These are phyloP conservation scores for Malus orientalis DNA, from an alignment of 306 rosid genomes.

Conservation along the genomic window DNA sequence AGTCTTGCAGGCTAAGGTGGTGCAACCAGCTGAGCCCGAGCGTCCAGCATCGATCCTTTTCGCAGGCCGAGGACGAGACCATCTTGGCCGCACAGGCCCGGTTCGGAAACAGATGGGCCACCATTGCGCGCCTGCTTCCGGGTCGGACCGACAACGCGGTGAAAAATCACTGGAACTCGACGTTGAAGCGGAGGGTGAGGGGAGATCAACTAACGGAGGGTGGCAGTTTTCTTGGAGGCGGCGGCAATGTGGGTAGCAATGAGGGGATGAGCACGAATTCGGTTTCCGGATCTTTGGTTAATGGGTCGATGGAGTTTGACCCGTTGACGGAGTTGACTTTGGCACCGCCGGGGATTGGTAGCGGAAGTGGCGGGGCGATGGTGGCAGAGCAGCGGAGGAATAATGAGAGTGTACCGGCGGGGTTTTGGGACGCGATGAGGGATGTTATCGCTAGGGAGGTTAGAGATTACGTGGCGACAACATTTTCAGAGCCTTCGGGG, in stretches of 20 bases:
- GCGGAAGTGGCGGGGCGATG: neutral
- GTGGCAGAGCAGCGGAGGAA: constrained; percentile 10
- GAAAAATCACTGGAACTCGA: constrained; percentile 97
- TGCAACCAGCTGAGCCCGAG: constrained; percentile 89
- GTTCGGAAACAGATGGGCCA: constrained; percentile 93
- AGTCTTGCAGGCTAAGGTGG: constrained; percentile 92
- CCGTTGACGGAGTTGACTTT: constrained; percentile 90
- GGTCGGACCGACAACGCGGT: constrained; percentile 96
- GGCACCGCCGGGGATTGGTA: constrained; percentile 63
- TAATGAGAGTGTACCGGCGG: constrained; percentile 43
- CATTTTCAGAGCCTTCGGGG: constrained; percentile 48
- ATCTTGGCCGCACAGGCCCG: constrained; percentile 69
- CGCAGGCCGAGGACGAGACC: constrained; percentile 64
- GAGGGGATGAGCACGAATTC: neutral
- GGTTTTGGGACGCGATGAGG: constrained; percentile 83
- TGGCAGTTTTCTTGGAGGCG: neutral
- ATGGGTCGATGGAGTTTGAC: constrained; percentile 30
- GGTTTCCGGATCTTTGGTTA: neutral
- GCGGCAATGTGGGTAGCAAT: neutral
- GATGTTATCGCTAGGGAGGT: constrained; percentile 84
- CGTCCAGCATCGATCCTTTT: constrained; percentile 83
- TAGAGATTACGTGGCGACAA: constrained; percentile 64
- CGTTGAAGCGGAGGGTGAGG: constrained; percentile 61
- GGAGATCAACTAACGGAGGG: constrained; percentile 3
- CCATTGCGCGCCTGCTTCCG: constrained; percentile 81